Percentiles rank a stretch among this genome's conserved stretches.
These are phyloP conservation scores for Cichorium intybus DNA, from an alignment of 140 eudicot species.

Conservation along the genomic window DNA sequence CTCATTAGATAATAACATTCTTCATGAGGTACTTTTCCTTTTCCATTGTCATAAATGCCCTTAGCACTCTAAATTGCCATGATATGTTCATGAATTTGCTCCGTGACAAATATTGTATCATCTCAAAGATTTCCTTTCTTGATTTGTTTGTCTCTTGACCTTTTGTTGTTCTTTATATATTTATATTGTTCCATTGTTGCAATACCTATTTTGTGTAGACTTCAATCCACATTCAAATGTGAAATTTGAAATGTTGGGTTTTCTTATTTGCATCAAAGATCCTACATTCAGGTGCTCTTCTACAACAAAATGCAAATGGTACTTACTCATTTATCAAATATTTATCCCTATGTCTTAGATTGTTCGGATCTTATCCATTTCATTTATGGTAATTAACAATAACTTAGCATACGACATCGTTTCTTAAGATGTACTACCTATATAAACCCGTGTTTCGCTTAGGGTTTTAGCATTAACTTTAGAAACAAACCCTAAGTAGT, in stretches of 20 bases:
- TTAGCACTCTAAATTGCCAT: not conserved
- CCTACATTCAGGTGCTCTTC: not conserved
- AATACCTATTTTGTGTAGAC: not conserved
- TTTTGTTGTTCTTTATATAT: not conserved
- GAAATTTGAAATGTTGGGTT: not conserved
- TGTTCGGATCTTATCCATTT: constrained; percentile 7
- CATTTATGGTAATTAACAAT: constrained; percentile 7
- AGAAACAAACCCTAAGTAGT: constrained; percentile 9
- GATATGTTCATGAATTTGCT: not conserved
- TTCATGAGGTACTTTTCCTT: not conserved
- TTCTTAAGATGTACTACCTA: constrained; percentile 15
- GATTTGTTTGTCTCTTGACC: not conserved
- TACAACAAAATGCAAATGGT: not conserved
- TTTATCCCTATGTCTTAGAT: not conserved
- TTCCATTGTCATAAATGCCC: not conserved
- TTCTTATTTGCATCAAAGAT: not conserved
- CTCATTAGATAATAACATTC: not conserved
- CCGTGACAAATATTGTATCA: not conserved
- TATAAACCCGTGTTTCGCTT: constrained; percentile 13
- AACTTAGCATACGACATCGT: constrained; percentile 25
- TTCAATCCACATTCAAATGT: not conserved
- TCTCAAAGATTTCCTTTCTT: not conserved
- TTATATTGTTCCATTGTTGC: constrained; percentile 11
- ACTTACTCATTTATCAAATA: not conserved
- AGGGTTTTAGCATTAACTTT: constrained; percentile 26